These are phyloP conservation scores for Tulasnella sp. DNA, from an alignment of 768 basidiomycete species.

Conservation along the genomic window DNA sequence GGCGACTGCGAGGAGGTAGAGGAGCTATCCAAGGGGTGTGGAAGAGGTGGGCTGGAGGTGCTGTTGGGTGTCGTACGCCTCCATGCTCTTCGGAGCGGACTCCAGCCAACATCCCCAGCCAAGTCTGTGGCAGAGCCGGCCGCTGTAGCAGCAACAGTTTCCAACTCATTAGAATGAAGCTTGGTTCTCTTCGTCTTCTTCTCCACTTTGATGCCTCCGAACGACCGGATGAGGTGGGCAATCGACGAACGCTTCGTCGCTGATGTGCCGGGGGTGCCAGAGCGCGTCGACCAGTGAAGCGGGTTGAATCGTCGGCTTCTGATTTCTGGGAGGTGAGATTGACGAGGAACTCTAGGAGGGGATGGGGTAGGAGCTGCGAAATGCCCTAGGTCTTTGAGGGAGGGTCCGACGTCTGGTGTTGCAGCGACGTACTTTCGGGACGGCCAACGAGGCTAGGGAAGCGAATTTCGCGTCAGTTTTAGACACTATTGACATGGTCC, in stretches of 20 bases:
- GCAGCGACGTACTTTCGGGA: not conserved
- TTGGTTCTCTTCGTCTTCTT: not conserved
- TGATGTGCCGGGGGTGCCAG: not conserved
- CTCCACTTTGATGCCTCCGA: not conserved
- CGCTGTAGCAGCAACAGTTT: not conserved
- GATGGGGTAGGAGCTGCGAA: not conserved
- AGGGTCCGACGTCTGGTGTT: not conserved
- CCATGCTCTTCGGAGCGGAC: not conserved
- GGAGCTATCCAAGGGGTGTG: not conserved
- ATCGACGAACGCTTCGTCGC: not conserved
- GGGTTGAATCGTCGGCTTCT: not conserved
- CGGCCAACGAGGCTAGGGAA: not conserved
- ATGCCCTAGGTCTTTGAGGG: not conserved
- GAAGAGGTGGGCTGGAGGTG: not conserved
- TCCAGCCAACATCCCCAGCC: not conserved
- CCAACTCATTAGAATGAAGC: not conserved
- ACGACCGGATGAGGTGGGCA: not conserved
- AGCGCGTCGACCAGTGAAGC: not conserved
- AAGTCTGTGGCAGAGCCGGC: not conserved
- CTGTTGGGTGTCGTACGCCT: not conserved
- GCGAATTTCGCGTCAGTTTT: not conserved
- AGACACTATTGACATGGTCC: not conserved
- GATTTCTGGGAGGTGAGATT: not conserved
- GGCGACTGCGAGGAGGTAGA: not conserved
- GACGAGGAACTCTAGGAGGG: not conserved